Conservation (phyloP, 2,329 filamentous ascomycete species). For the Monosporascus sp. region DNA sequence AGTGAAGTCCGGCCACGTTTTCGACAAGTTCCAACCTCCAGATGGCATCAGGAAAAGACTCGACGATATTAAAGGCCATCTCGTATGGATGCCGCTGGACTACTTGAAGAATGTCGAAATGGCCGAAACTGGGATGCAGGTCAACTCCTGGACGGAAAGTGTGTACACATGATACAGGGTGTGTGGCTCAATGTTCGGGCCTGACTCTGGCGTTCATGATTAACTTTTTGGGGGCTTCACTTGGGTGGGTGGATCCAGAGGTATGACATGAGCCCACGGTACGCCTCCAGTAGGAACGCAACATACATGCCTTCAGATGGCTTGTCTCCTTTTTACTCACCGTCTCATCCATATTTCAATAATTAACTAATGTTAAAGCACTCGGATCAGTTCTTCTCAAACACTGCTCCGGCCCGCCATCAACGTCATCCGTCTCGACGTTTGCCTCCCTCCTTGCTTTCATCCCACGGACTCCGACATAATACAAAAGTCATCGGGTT, state of each 20-base stretch:
- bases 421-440: too few species aligned
- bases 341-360: too few species aligned
- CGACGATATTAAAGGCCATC: conserved; percentile 75
- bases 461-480: background rate
- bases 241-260: too few species aligned
- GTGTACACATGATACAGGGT: conserved; percentile 58
- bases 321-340: too few species aligned
- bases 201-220: background rate
- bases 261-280: too few species aligned
- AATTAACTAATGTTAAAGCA: too few species aligned
- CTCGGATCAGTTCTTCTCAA: too few species aligned
- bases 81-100: conserved; percentile 93
- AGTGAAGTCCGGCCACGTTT: conserved; percentile 80
- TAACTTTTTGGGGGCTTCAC: too few species aligned
- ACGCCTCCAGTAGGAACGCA: too few species aligned
- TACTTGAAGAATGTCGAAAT: conserved; percentile 81
- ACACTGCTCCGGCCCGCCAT: too few species aligned
- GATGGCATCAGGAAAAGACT: conserved; percentile 71
- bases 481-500: background rate
- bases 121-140: conserved; percentile 81
- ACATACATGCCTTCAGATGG: too few species aligned
- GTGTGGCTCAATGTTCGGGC: background rate
- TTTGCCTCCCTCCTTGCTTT: too few species aligned
- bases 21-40: conserved; percentile 69
- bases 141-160: conserved; percentile 84